Evolutionary conservation across 495 filamentous ascomycete species (phyloP).

Genomic region (Aspergillus egyptiacus): DNA sequence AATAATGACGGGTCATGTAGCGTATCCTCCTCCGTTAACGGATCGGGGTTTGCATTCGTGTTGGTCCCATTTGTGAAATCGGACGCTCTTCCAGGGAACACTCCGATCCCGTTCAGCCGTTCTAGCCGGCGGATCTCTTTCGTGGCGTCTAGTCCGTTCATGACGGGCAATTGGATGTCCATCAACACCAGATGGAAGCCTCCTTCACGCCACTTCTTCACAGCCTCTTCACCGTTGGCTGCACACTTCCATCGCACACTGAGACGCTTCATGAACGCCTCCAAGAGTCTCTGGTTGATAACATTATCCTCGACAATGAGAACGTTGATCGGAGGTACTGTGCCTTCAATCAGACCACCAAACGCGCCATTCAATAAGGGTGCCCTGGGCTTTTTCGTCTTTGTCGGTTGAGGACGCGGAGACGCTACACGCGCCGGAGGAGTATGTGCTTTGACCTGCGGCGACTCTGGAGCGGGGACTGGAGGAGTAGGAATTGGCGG

Average conservation of each 20-base stretch:
- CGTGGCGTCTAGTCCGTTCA: slow-evolving; percentile 95
- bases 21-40: slow-evolving; percentile 53
- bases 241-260: slow-evolving; percentile 98
- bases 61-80: slow-evolving; percentile 35
- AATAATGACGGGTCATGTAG: slow-evolving; percentile 65
- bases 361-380: slow-evolving; percentile 30
- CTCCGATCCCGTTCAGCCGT: slow-evolving; percentile 82
- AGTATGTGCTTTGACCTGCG: slow-evolving; percentile 32
- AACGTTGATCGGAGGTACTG: slow-evolving; percentile 94
- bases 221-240: slow-evolving; percentile 88
- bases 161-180: slow-evolving; percentile 97
- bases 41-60: slow-evolving; percentile 25
- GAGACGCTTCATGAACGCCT: slow-evolving; percentile 92
- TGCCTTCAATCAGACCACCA: slow-evolving; percentile 68
- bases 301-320: slow-evolving; percentile 98
- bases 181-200: slow-evolving; percentile 98
- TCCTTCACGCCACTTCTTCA: slow-evolving; percentile 84
- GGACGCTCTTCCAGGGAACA: slow-evolving; percentile 57
- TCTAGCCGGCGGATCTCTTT: slow-evolving; percentile 91
- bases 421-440: slow-evolving; percentile 34
- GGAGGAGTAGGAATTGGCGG: slow-evolving; percentile 36
- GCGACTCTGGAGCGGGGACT: slow-evolving; percentile 31
- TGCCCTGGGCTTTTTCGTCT: slow-evolving; percentile 41
- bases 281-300: slow-evolving; percentile 88
- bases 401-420: slow-evolving; percentile 32